Percentiles rank a stretch among this genome's conserved stretches.
phyloP scores from a whole-genome alignment of 192 early-diverging fungal genomes.

The Pecoramyces ruminantium region DNA sequence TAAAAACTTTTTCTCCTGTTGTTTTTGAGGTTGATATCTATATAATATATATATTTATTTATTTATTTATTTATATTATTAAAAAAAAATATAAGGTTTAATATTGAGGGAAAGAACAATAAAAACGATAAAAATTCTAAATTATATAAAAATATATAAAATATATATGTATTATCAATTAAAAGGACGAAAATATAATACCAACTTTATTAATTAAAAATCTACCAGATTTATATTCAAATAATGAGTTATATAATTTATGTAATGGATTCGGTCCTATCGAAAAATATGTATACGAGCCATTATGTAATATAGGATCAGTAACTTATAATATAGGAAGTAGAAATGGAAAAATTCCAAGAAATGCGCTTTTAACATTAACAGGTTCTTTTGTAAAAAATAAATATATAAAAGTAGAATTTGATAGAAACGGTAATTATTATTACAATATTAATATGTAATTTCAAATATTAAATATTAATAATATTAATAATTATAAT shows the following conservation, averaged over 20 bases:
- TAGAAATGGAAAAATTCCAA: background rate
- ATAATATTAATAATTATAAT: too few species aligned
- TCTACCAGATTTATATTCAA: background rate
- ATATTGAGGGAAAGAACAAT: too few species aligned
- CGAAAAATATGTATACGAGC: background rate
- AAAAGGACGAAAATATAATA: background rate
- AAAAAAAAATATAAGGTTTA: too few species aligned
- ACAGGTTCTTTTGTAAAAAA: background rate
- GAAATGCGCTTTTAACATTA: background rate
- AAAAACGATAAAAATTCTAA: too few species aligned
- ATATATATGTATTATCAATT: too few species aligned
- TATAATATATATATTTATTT: too few species aligned
- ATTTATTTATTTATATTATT: too few species aligned
- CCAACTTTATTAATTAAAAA: background rate
- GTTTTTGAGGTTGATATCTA: background rate
- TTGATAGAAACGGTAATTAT: background rate
- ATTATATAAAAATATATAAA: too few species aligned
- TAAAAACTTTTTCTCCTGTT: background rate
- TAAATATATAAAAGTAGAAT: background rate
- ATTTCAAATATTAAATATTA: too few species aligned
- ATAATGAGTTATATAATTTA: background rate
- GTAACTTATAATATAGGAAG: background rate
- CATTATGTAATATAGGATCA: background rate
- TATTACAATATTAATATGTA: too few species aligned
- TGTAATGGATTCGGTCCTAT: background rate